Evolutionary conservation across 2,329 filamentous ascomycete species (phyloP), one percentile per base, ranked within the genome.

Genomic region (Colletotrichum sp.): DNA sequence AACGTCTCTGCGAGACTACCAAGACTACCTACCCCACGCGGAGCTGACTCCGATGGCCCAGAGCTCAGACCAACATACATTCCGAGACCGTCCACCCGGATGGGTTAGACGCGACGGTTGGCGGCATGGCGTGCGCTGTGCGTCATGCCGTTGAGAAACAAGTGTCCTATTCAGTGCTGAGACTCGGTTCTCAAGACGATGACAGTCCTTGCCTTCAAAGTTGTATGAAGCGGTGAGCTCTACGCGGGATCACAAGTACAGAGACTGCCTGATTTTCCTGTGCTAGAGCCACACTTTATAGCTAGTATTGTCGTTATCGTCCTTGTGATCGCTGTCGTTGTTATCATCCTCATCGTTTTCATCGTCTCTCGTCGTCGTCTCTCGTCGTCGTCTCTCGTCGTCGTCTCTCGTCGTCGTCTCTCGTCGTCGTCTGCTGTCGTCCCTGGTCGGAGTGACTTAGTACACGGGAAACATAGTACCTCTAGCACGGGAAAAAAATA

Each of bases 71-170:
- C 24, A n/a, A 30, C 24, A 18, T 61, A 28, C 8, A n/a, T 30
- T 30, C 15, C 10, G 58, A 32, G 26, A 32, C 18, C 28, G 28
- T 61, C 3, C 13, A 34, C 18, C 28, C 6, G 55, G 55, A 18
- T 58, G 55, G n/a, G n/a, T 8, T 48, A 48, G 43, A 58, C 21
- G 13, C 24, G 18, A 58, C 13, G 24, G 13, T 28, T 58, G 8
- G 13, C 26, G 6, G 43, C 55, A 58, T 58, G 55, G 55, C 56
- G 56, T 56, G 66, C 71, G 26, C 10, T 65, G 15, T 24, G 34
- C 48, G 24, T 36, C 34, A 74, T 71, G 38, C 18, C 12, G 67
- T 43, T 71, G 71, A 71, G 60, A 71, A 62, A 70, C 66, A 26
- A 9, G 13, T 10, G 18, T 43, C 12, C n/a, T 6, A 7, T 24